These are phyloP conservation scores for Trichoderma sp. DNA, from an alignment of 2,329 filamentous ascomycete species.

Conservation along the genomic window DNA sequence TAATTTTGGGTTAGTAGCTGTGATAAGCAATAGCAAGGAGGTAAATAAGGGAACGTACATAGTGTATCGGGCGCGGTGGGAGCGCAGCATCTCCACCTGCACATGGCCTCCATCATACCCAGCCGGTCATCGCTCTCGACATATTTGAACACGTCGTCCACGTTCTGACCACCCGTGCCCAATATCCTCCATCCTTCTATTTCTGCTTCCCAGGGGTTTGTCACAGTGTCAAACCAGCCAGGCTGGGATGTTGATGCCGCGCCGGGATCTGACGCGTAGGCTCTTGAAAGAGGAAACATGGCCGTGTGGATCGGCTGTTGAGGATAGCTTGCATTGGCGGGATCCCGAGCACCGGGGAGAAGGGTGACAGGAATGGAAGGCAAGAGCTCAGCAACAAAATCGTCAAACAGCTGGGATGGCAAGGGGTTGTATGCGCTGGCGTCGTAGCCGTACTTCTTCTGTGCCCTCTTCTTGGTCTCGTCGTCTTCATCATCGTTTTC, in stretches of 20 bases:
- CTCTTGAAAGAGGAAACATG: constrained; percentile 76
- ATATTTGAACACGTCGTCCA: constrained; percentile 93
- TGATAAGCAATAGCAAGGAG: background rate
- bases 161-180: constrained; percentile 85
- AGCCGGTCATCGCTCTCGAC: constrained; percentile 74
- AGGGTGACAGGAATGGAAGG: constrained; percentile 86
- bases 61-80: constrained; percentile 95
- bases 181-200: constrained; percentile 86
- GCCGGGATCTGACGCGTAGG: constrained; percentile 57
- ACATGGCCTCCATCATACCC: constrained; percentile 91
- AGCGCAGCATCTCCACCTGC: constrained; percentile 85
- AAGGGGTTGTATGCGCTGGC: constrained; percentile 81
- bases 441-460: constrained; percentile 94
- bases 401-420: constrained; percentile 80
- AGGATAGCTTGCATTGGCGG: constrained; percentile 83
- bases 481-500: constrained; percentile 34
- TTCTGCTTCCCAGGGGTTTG: constrained; percentile 91
- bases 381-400: constrained; percentile 75
- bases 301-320: constrained; percentile 92
- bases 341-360: constrained; percentile 79
- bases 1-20: constrained; percentile 20
- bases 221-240: constrained; percentile 83
- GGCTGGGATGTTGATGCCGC: constrained; percentile 38
- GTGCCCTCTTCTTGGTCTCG: constrained; percentile 42
- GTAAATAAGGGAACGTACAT: constrained; percentile 56